Percentiles rank a stretch among this genome's conserved stretches.
These are phyloP conservation scores for Ceratocystis alfenasii DNA, from an alignment of 2,329 filamentous ascomycete genomes.

Conservation along the genomic window DNA sequence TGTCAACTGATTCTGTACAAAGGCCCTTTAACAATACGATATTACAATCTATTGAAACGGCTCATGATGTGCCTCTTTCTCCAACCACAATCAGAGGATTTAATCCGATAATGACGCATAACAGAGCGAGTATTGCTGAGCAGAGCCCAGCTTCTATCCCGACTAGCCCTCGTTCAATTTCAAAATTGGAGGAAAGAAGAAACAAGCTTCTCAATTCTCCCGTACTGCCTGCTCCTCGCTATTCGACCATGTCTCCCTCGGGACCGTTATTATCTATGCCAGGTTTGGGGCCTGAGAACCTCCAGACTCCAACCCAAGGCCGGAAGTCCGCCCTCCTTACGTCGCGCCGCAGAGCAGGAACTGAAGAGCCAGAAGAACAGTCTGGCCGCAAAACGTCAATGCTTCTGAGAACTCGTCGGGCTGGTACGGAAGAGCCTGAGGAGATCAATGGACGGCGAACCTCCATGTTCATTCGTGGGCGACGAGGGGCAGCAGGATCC, in stretches of 20 bases:
- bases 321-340: constrained; percentile 45
- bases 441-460: constrained; percentile 35
- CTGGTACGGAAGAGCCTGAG: constrained; percentile 40
- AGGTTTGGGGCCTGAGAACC: neutral
- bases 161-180: constrained; percentile 38
- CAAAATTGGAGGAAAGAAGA: constrained; percentile 44
- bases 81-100: constrained; percentile 37
- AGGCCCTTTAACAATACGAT: constrained; percentile 22
- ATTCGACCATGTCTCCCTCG: constrained; percentile 30
- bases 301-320: constrained; percentile 20
- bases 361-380: constrained; percentile 39
- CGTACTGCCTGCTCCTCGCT: constrained; percentile 38
- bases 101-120: constrained; percentile 30
- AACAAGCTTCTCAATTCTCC: constrained; percentile 36
- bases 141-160: constrained; percentile 31
- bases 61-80: constrained; percentile 30
- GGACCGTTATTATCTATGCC: constrained; percentile 34
- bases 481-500: constrained; percentile 38
- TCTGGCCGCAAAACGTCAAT: constrained; percentile 35
- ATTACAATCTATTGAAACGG: constrained; percentile 19
- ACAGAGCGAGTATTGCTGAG: constrained; percentile 36
- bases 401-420: constrained; percentile 32
- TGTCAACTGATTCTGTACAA: constrained; percentile 49
- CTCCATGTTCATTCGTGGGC: constrained; percentile 37
- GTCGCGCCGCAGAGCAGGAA: constrained; percentile 36